Evolutionary conservation across 2,329 filamentous ascomycete species (phyloP).

Genomic region (Phyllosticta capitalensis): DNA sequence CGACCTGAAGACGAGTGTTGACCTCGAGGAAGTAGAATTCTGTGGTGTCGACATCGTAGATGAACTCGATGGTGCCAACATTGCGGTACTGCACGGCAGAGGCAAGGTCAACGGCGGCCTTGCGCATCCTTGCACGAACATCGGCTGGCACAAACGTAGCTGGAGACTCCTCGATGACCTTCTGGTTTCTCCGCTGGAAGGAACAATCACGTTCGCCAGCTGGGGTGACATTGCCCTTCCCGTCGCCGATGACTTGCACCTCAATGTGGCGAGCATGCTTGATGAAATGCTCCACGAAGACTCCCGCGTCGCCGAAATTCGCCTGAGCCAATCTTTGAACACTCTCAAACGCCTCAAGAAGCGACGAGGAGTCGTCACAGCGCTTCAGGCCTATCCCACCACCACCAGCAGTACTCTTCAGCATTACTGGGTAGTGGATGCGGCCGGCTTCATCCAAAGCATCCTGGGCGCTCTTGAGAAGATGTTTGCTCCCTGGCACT

Average conservation of each 20-base stretch:
- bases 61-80: background rate
- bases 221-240: slow-evolving; percentile 42
- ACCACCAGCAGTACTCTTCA: slow-evolving; percentile 41
- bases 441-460: slow-evolving; percentile 16
- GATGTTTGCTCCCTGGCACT: slow-evolving; percentile 23
- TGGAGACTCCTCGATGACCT: slow-evolving; percentile 19
- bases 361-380: too few species aligned
- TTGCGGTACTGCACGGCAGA: background rate
- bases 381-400: slow-evolving; percentile 23
- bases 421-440: slow-evolving; percentile 32
- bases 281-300: background rate
- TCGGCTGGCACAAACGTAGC: background rate
- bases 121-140: background rate
- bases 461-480: slow-evolving; percentile 17
- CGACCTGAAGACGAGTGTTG: background rate
- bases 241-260: slow-evolving; percentile 51
- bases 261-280: slow-evolving; percentile 42
- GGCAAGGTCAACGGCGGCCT: background rate
- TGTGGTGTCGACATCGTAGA: background rate
- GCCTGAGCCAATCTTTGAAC: background rate
- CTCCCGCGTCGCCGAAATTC: background rate
- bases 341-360: background rate
- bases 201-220: slow-evolving; percentile 53
- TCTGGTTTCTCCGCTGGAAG: slow-evolving; percentile 53
- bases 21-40: background rate